Evolutionary conservation across 1,139 yeast species (phyloP), one percentile per base, ranked within the genome.

Genomic region (Candida frijolesensis): DNA sequence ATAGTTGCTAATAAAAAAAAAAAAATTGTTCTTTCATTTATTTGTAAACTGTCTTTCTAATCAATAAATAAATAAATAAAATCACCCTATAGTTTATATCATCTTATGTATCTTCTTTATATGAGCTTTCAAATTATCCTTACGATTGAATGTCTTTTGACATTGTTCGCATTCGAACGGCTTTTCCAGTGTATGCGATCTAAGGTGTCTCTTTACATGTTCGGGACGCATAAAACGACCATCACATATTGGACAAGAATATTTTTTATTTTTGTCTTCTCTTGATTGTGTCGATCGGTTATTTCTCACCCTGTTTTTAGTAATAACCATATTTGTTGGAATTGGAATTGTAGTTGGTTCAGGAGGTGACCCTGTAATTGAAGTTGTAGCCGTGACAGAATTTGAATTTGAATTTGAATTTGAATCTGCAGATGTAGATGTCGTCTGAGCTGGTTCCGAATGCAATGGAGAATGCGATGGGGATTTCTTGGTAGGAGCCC

Each of bases 151-250:
- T 55, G 89, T 72, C 66, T 90, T 89, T 25, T 84, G 84, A 68
- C 98, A 90, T 67, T 82, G 81, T 50, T 84, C 83, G 68, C 98
- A 92, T 50, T 76, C 81, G 64, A 80, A 91, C 4, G 97, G 97
- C 64, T 88, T 87, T 59, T 89, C 97, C 32, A 89, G 83, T 2
- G 95, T 85, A 68, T 92, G 98, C 30, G 90, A 83, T 60, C 95
- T 79, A 82, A 87, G 76, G 65, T 92, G 98, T 62, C 98, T 79
- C 65, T 90, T 89, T 50, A 92, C 89, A 72, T 94, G 97, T 62
- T 94, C 97, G 34, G 95, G 92, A 54, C 98, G 78, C 64, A 89
- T 92, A 75, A 92, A 92, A 48, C 82, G 69, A 46, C 86, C 80
- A 48, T 80, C 82, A 60, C 96, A 85, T 54, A 90, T 74, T n/a